These are phyloP conservation scores for Dittrichia graveolens DNA, from an alignment of 129 eudicot genomes.

Conservation along the genomic window DNA sequence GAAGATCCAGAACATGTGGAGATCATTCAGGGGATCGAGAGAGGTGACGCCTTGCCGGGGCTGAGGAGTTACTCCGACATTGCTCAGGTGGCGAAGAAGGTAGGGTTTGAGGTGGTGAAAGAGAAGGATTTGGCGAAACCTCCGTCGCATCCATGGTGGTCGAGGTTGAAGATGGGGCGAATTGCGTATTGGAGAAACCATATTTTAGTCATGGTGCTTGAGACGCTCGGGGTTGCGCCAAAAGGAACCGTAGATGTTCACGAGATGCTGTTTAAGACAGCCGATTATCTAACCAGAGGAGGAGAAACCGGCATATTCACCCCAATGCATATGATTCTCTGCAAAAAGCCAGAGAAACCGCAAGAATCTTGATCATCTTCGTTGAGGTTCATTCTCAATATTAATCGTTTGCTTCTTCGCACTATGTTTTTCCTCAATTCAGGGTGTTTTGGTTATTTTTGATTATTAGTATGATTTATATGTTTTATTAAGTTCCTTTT, in stretches of 20 bases:
- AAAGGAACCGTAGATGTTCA: conserved; percentile 89
- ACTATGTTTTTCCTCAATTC: conserved; percentile 8
- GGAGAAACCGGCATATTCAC: conserved; percentile 81
- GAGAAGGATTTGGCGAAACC: conserved; percentile 86
- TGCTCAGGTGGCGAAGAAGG: conserved; percentile 64
- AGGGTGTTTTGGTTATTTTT: conserved; percentile 15
- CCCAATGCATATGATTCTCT: conserved; percentile 96
- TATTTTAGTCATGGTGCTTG: conserved; percentile 60
- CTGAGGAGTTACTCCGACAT: conserved; percentile 66
- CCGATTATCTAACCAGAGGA: conserved; percentile 73
- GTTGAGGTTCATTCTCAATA: conserved; percentile 34
- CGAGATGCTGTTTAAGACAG: conserved; percentile 87
- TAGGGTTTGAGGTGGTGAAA: conserved; percentile 82
- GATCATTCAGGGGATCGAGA: conserved; percentile 84
- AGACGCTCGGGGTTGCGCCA: conserved; percentile 78
- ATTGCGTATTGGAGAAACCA: conserved; percentile 97
- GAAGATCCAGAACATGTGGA: conserved; percentile 76
- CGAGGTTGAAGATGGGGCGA: conserved; percentile 90
- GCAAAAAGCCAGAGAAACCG: conserved; percentile 61
- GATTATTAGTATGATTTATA: conserved; percentile 32
- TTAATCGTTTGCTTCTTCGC: conserved; percentile 15
- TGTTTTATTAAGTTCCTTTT: conserved; percentile 23
- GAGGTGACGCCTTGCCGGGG: conserved; percentile 92
- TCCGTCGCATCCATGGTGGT: conserved; percentile 90
- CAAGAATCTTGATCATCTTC: conserved; percentile 32